Evolutionary conservation across 345 rosid genomes (phyloP).

Genomic region (Cardiospermum halicacabum): DNA sequence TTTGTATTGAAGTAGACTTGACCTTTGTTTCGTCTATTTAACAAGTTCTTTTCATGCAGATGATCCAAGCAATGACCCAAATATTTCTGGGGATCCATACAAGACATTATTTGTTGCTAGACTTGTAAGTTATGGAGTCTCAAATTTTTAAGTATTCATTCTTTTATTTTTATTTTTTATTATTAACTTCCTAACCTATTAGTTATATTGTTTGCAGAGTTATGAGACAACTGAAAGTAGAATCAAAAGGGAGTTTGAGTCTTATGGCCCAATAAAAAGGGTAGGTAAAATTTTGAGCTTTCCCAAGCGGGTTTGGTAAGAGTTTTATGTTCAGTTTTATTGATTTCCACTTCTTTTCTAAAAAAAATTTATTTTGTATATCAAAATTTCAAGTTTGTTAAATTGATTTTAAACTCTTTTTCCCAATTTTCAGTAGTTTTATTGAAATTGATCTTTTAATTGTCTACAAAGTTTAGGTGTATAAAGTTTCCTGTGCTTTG

Average conservation of each 20-base stretch:
- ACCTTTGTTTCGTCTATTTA: constrained; percentile 4
- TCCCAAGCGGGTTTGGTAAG: constrained; percentile 82
- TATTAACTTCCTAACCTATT: constrained; percentile 12
- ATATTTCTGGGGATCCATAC: constrained; percentile 93
- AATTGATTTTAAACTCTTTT: neutral
- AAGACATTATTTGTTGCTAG: constrained; percentile 94
- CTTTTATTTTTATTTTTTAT: neutral
- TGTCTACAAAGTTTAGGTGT: constrained; percentile 4
- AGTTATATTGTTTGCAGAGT: constrained; percentile 51
- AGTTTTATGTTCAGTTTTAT: constrained; percentile 32
- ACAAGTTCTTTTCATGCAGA: constrained; percentile 38
- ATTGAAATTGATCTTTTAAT: neutral
- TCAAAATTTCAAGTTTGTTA: constrained; percentile 9
- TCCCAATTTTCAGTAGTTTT: neutral
- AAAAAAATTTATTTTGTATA: constrained; percentile 11
- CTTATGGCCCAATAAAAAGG: constrained; percentile 99
- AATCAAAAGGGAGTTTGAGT: constrained; percentile 99
- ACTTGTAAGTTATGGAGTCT: constrained; percentile 50
- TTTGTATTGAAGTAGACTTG: neutral
- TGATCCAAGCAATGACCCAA: constrained; percentile 78
- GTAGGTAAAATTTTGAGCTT: constrained; percentile 78
- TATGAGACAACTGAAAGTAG: constrained; percentile 96
- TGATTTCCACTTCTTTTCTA: constrained; percentile 16
- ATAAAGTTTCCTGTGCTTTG: constrained; percentile 1
- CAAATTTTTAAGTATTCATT: constrained; percentile 9